Percentiles rank a stretch among this genome's conserved stretches.
Evolutionary conservation across 2,329 filamentous ascomycete species (phyloP).

Genomic region (Stromatinia cepivora): DNA sequence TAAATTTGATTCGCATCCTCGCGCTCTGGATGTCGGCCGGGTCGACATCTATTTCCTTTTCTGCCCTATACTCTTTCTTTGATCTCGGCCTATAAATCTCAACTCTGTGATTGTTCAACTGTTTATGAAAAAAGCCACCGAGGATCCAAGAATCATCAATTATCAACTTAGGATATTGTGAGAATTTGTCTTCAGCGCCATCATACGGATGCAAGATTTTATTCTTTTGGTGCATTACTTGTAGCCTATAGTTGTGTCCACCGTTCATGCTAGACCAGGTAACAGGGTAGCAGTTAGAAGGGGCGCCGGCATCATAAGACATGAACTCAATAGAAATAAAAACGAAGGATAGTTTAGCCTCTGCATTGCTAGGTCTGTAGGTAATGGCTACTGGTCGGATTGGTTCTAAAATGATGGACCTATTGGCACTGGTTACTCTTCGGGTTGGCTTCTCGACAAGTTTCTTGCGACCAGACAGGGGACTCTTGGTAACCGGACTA

Average conservation of each 20-base stretch:
- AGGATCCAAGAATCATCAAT: slow-evolving; percentile 2
- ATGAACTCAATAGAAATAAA: not conserved
- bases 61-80: not conserved
- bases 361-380: not conserved
- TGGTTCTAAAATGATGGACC: not conserved
- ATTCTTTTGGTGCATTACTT: not conserved
- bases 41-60: not conserved
- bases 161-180: not conserved
- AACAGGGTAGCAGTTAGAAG: not conserved
- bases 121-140: not conserved
- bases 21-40: not conserved
- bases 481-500: not conserved
- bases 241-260: not conserved
- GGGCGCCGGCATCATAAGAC: slow-evolving; percentile 5
- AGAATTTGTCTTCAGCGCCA: not conserved
- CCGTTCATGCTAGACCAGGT: not conserved
- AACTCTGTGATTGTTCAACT: not conserved
- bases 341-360: not conserved
- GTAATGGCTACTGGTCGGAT: not conserved
- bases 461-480: not conserved
- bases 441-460: not conserved
- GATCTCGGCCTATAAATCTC: slow-evolving; percentile 14
- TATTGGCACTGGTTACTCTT: not conserved
- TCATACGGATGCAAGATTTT: not conserved
- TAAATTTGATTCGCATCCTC: slow-evolving; percentile 9